Percentiles rank a stretch among this genome's conserved stretches.
Evolutionary conservation across 768 basidiomycete genomes (phyloP).

Genomic region (Amanita rubescens): DNA sequence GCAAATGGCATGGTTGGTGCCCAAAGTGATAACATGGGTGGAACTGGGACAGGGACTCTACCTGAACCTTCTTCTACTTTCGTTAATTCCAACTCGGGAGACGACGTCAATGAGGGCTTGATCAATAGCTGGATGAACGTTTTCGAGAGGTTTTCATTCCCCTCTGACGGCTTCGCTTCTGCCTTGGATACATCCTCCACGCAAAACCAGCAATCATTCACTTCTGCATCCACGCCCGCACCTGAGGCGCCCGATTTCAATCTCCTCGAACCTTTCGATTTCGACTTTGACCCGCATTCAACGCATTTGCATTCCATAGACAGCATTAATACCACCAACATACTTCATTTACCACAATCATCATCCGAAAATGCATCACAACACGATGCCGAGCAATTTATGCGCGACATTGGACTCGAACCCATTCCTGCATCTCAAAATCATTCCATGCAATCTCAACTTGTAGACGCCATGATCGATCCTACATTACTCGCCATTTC

Average conservation of each 20-base stretch:
- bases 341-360: background rate
- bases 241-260: background rate
- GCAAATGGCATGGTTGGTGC: slow-evolving; percentile 3
- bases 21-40: background rate
- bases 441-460: background rate
- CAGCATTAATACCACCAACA: background rate
- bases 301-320: background rate
- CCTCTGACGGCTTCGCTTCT: slow-evolving; percentile 21
- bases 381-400: slow-evolving; percentile 1
- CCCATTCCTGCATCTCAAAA: background rate
- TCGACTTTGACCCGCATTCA: slow-evolving; percentile 11
- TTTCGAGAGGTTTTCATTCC: slow-evolving; percentile 36
- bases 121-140: slow-evolving; percentile 44
- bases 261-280: slow-evolving; percentile 6
- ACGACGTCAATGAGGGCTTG: slow-evolving; percentile 3
- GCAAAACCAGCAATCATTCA: background rate
- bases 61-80: background rate
- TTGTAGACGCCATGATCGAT: background rate
- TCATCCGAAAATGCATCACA: background rate
- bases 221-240: background rate
- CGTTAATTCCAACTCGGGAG: background rate
- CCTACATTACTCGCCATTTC: background rate
- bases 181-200: slow-evolving; percentile 4
- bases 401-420: slow-evolving; percentile 3
- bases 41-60: background rate